phyloP scores from a whole-genome alignment of 2,329 filamentous ascomycete species.

The Alternaria atra region DNA sequence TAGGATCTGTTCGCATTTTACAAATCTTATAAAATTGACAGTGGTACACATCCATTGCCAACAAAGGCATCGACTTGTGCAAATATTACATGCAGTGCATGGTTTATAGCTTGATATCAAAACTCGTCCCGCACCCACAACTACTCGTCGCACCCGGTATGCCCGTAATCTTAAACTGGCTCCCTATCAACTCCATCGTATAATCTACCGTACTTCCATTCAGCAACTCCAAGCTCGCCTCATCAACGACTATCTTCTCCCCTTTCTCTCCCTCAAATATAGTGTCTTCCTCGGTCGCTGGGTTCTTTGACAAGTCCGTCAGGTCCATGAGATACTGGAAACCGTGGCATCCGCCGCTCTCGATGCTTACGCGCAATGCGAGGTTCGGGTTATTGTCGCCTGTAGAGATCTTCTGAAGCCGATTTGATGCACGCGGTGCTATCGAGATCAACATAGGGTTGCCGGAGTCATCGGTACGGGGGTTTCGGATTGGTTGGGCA shows the following conservation, averaged over 20 bases:
- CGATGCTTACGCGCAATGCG: slow-evolving; percentile 89
- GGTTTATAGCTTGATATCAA: slow-evolving; percentile 76
- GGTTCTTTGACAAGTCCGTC: slow-evolving; percentile 65
- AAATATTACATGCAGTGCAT: not conserved
- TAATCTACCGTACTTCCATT: slow-evolving; percentile 97
- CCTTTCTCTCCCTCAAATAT: slow-evolving; percentile 75
- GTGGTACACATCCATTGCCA: not conserved
- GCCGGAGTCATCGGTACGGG: slow-evolving; percentile 81
- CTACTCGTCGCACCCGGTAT: slow-evolving; percentile 92
- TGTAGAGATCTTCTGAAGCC: slow-evolving; percentile 71
- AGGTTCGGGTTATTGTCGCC: slow-evolving; percentile 74
- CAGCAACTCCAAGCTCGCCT: slow-evolving; percentile 83
- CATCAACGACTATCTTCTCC: slow-evolving; percentile 89
- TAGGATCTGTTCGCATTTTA: too few species aligned
- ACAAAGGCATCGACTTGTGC: not conserved
- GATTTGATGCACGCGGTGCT: slow-evolving; percentile 74
- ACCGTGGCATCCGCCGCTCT: slow-evolving; percentile 94
- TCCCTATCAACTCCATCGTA: slow-evolving; percentile 92
- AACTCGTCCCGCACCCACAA: slow-evolving; percentile 97
- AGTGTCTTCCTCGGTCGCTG: slow-evolving; percentile 76
- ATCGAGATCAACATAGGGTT: slow-evolving; percentile 86
- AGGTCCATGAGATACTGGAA: slow-evolving; percentile 98
- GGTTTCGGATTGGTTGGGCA: slow-evolving; percentile 66
- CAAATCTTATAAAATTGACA: not conserved
- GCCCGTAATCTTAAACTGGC: slow-evolving; percentile 95